These are phyloP conservation scores for Vinca major DNA, from an alignment of 305 asterid species.

Conservation along the genomic window DNA sequence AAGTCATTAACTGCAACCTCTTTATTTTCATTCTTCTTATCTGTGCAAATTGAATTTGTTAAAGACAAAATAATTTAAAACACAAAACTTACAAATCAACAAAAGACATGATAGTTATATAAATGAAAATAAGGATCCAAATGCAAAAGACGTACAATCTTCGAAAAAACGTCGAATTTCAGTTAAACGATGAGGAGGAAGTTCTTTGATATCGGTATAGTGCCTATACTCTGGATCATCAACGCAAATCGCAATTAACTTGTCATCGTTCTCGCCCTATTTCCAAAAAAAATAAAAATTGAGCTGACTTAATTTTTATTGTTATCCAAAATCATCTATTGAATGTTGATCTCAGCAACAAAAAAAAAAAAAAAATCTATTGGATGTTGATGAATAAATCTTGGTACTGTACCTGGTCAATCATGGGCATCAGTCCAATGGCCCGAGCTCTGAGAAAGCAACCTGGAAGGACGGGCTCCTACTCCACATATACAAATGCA, in stretches of 20 bases:
- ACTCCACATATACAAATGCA: background rate
- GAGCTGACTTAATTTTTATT: too few relatives aligned
- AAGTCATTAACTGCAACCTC: conserved; percentile 28
- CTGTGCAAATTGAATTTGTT: conserved; percentile 6
- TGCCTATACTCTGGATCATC: conserved; percentile 33
- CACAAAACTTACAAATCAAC: background rate
- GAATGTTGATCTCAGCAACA: too few relatives aligned
- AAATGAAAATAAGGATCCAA: background rate
- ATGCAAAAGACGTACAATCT: conserved; percentile 13
- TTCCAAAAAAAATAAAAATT: background rate
- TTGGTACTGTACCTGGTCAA: conserved; percentile 15
- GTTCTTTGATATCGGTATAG: conserved; percentile 24
- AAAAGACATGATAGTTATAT: background rate
- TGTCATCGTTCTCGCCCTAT: conserved; percentile 29
- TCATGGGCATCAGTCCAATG: conserved; percentile 23
- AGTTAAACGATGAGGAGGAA: conserved; percentile 30
- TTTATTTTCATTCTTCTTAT: conserved; percentile 33
- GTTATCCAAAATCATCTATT: too few relatives aligned
- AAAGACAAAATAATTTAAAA: too few relatives aligned
- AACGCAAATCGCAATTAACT: conserved; percentile 26
- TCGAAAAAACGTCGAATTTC: conserved; percentile 31
- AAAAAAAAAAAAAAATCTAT: too few relatives aligned
- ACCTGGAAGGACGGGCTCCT: conserved; percentile 23
- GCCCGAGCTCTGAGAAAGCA: conserved; percentile 20
- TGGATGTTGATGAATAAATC: too few relatives aligned